These are phyloP conservation scores for Cercospora zeae-maydis DNA, from an alignment of 2,329 filamentous ascomycete genomes.

Conservation along the genomic window DNA sequence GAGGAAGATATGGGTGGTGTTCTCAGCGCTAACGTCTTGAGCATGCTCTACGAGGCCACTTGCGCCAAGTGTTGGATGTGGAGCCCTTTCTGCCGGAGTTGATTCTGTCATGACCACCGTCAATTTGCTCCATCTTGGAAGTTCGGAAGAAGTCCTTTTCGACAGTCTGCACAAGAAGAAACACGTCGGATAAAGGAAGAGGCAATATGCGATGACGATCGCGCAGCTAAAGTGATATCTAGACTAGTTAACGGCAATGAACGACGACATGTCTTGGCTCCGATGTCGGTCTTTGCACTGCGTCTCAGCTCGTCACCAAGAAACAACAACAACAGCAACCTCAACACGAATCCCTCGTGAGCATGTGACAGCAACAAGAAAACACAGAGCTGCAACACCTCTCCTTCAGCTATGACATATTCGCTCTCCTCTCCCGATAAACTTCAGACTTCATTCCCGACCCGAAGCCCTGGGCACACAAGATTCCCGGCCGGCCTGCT, in stretches of 20 bases:
- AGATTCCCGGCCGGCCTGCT: not conserved
- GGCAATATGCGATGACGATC: not conserved
- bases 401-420: not conserved
- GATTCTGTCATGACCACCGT: slow-evolving; percentile 3
- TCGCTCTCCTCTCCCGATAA: not conserved
- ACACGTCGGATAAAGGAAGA: not conserved
- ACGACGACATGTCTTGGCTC: not conserved
- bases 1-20: not conserved
- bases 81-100: not conserved
- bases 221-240: not conserved
- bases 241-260: not conserved
- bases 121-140: not conserved
- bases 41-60: not conserved
- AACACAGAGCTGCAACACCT: not conserved
- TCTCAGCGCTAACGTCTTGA: not conserved
- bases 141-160: not conserved
- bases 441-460: not conserved
- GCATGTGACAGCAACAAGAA: not conserved
- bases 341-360: not conserved
- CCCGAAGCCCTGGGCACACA: not conserved
- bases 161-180: not conserved
- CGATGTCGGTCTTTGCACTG: not conserved
- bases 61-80: not conserved
- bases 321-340: not conserved
- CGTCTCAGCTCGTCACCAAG: not conserved